Percentiles rank a stretch among this genome's conserved stretches.
Conservation (phyloP, 176 grass and related monocot species). For the Triticum turgidum region DNA sequence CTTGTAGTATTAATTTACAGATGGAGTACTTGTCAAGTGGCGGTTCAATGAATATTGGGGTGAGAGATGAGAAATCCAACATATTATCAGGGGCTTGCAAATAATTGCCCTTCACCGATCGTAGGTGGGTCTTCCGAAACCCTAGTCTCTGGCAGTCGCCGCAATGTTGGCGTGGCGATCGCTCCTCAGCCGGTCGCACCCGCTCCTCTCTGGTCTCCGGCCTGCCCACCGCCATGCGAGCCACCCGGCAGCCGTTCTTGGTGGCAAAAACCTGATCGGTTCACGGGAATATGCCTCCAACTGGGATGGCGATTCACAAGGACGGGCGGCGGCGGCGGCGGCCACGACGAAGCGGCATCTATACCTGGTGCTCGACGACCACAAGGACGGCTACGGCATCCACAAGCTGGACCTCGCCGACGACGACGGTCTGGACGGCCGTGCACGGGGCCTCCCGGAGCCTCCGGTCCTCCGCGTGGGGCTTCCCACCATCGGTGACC, state of each 20-base stretch:
- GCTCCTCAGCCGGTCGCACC: neutral
- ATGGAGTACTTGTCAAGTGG: no score
- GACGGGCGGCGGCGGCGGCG: neutral
- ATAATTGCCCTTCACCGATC: no score
- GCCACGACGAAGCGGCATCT: neutral
- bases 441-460: neutral
- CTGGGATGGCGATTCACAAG: neutral
- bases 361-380: neutral
- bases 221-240: neutral
- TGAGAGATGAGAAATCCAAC: no score
- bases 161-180: neutral
- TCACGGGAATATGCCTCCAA: neutral
- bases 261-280: neutral
- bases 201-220: neutral
- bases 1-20: no score
- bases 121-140: neutral
- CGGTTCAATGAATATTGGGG: no score
- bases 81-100: no score
- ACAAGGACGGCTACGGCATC: neutral
- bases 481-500: neutral
- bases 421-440: neutral
- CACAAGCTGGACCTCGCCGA: neutral
- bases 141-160: neutral
- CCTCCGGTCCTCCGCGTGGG: neutral
- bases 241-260: neutral